Evolutionary conservation across 768 basidiomycete genomes (phyloP).

Genomic region (Naganishia vaughanmartiniae): DNA sequence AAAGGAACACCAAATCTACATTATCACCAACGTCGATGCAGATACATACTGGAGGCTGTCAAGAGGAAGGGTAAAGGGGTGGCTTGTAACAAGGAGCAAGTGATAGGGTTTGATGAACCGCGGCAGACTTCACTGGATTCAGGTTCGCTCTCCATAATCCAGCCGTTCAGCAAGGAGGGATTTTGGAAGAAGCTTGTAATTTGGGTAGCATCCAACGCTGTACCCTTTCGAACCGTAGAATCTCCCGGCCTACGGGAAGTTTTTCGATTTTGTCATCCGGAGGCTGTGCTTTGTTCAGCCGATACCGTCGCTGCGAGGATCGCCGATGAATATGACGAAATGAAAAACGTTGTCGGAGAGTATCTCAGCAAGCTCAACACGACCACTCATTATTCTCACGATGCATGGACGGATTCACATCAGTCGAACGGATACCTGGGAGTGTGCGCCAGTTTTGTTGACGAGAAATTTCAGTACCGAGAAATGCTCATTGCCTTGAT

Average conservation of each 20-base stretch:
- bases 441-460: not conserved
- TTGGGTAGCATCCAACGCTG: not conserved
- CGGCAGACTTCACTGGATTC: not conserved
- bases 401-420: not conserved
- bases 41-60: no score
- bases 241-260: not conserved
- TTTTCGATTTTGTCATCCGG: not conserved
- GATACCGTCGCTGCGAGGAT: not conserved
- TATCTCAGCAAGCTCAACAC: not conserved
- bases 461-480: not conserved
- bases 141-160: not conserved
- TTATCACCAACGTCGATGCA: no score
- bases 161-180: not conserved
- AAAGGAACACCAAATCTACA: no score
- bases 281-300: constrained; percentile 1
- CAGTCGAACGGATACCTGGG: not conserved
- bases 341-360: not conserved
- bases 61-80: no score
- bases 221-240: not conserved
- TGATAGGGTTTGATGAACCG: not conserved
- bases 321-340: not conserved
- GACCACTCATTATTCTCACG: not conserved
- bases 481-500: not conserved
- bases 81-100: not conserved
- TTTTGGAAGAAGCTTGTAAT: not conserved